These are phyloP conservation scores for Friedmanniomyces simplex DNA, from an alignment of 495 filamentous ascomycete genomes.

Conservation along the genomic window DNA sequence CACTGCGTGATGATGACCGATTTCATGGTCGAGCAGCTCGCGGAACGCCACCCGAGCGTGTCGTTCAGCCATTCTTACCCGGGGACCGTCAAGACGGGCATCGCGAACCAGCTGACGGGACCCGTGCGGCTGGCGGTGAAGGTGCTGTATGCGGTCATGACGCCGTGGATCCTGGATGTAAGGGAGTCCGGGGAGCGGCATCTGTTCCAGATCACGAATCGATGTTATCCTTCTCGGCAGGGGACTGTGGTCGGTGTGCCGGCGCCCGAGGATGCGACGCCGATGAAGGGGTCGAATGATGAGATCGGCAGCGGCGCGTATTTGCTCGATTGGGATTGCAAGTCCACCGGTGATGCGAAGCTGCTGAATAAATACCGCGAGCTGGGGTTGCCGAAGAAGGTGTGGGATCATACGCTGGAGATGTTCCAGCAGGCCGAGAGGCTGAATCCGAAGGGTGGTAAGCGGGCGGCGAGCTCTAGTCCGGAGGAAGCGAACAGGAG, in stretches of 20 bases:
- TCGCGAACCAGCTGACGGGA: constrained; percentile 20
- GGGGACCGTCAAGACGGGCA: constrained; percentile 23
- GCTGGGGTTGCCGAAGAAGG: constrained; percentile 23
- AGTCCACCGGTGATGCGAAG: constrained; percentile 23
- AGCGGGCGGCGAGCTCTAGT: constrained; percentile 5
- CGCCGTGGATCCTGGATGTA: constrained; percentile 21
- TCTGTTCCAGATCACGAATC: constrained; percentile 20
- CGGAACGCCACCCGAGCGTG: constrained; percentile 7
- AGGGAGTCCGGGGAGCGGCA: constrained; percentile 23
- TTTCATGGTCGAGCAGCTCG: constrained; percentile 21
- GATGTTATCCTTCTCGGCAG: constrained; percentile 9
- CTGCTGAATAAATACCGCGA: constrained; percentile 27
- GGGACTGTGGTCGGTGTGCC: constrained; percentile 13
- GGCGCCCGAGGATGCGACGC: constrained; percentile 11
- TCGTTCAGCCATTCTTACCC: constrained; percentile 23
- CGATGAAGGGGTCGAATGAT: constrained; percentile 26
- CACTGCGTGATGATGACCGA: constrained; percentile 22
- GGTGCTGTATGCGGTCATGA: constrained; percentile 19
- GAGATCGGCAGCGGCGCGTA: constrained; percentile 33
- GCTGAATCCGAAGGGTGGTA: constrained; percentile 1
- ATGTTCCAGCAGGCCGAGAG: constrained; percentile 24
- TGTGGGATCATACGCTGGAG: constrained; percentile 35
- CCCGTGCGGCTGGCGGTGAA: constrained; percentile 20
- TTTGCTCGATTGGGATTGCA: constrained; percentile 31
- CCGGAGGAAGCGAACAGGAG: not conserved